Evolutionary conservation across 2,329 filamentous ascomycete species (phyloP), one percentile per base, ranked within the genome.

Genomic region (Fusarium camptoceras): DNA sequence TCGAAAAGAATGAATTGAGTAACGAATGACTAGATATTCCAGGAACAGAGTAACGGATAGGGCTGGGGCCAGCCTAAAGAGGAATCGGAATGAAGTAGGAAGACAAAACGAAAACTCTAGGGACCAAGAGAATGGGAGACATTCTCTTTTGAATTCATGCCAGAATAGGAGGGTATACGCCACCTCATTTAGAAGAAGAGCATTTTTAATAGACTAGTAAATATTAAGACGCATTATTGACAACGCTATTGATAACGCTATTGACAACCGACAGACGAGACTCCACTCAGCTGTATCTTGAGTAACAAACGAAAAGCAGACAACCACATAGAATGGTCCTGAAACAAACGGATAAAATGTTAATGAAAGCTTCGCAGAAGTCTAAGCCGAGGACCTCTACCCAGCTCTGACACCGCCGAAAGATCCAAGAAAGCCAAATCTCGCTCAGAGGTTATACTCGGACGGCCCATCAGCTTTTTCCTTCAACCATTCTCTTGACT

Each of bases 121-220:
- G 14, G 24, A n/a, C 1, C 15, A 25, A 3, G 5, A 5, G 42
- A 11, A 44, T 27, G 24, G 42, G 7, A 0, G 6, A 4, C 6
- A 25, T 44, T 24, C 15, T 8, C 9, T 44, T 44, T 27, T 44
- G 16, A 25, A 25, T 25, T 18, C 22, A 5, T 27, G 4, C 15
- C 15, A 14, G 20, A 10, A 24, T 27, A 44, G 42, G 42, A 44
- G 42, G 42, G 16, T n/a, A 16, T 5, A 44, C 24, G 42, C 42
- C 42, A 44, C 18, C 6, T 44, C 42, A 44, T 27, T 27, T 27
- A 24, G 3, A 7, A 24, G 22, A 43, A 12, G 20, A 43, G 11
- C 41, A 16, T n/a, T n/a, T 16, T 22, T 15, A 24, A 16, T 8
- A 4, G 24, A 44, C 42, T 44, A 25, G 42, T 25, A 24, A 25